A percentile compares a stretch with the other conserved stretches of the same genome.
These are phyloP conservation scores for Calonectria naviculata DNA, from an alignment of 2,329 filamentous ascomycete genomes.

Conservation along the genomic window DNA sequence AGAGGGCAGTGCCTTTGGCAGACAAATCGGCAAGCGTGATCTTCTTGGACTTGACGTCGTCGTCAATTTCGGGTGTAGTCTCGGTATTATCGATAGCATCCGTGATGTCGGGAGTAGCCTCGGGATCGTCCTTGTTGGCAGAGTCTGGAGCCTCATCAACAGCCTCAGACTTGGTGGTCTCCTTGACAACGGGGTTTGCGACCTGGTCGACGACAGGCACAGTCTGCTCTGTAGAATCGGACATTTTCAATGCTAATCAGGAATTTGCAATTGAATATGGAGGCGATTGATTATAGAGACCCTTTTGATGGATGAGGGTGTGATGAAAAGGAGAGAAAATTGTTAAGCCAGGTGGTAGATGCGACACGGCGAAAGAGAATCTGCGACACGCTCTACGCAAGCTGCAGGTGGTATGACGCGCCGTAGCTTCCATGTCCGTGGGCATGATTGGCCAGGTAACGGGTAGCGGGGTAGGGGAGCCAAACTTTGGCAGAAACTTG, in stretches of 20 bases:
- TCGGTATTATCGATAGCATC: constrained; percentile 33
- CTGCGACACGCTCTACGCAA: constrained; percentile 36
- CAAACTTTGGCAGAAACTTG: neutral
- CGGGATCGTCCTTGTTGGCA: constrained; percentile 27
- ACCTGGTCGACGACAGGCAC: constrained; percentile 33
- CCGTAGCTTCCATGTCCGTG: constrained; percentile 15
- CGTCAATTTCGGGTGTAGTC: constrained; percentile 44
- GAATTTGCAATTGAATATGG: constrained; percentile 3
- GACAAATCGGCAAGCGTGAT: constrained; percentile 81
- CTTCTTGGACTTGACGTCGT: constrained; percentile 62
- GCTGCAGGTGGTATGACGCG: constrained; percentile 35
- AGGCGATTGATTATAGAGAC: neutral
- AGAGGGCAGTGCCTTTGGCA: constrained; percentile 84
- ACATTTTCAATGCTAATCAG: constrained; percentile 33
- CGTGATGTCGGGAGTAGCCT: constrained; percentile 26
- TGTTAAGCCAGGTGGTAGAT: neutral
- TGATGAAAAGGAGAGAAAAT: neutral
- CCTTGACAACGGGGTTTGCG: constrained; percentile 26
- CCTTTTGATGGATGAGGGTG: neutral
- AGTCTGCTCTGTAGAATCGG: constrained; percentile 44
- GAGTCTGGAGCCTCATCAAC: constrained; percentile 24
- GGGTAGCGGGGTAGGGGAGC: neutral
- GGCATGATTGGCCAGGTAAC: constrained; percentile 30
- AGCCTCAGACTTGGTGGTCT: constrained; percentile 26
- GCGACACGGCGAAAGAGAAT: constrained; percentile 19